phyloP scores from a whole-genome alignment of 768 basidiomycete species.

The Nevesoporus exiguus region DNA sequence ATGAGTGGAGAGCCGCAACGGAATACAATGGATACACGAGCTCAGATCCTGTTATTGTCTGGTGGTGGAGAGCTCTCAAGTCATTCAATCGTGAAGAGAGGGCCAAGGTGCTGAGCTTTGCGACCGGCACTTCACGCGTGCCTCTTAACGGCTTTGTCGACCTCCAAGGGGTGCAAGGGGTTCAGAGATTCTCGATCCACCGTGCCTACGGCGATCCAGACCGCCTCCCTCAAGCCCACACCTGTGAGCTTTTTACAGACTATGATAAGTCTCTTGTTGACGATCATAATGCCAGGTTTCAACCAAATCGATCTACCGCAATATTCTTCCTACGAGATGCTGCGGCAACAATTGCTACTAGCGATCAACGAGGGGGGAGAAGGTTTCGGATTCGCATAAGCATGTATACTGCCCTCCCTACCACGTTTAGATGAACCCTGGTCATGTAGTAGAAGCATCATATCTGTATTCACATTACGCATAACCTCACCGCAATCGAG shows the following conservation, averaged over 20 bases:
- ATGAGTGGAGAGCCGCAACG: slow-evolving; percentile 92
- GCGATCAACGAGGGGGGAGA: slow-evolving; percentile 96
- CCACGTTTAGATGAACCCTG: slow-evolving; percentile 15
- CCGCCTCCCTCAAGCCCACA: slow-evolving; percentile 85
- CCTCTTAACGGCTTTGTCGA: slow-evolving; percentile 93
- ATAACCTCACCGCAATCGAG: slow-evolving; percentile 12
- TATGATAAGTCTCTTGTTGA: slow-evolving; percentile 9
- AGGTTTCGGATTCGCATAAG: slow-evolving; percentile 82
- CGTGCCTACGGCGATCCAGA: slow-evolving; percentile 86
- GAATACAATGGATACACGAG: slow-evolving; percentile 87
- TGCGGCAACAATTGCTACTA: slow-evolving; percentile 83
- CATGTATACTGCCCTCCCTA: slow-evolving; percentile 5
- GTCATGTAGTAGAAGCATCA: slow-evolving; percentile 30
- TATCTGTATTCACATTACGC: slow-evolving; percentile 35
- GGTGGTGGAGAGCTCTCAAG: slow-evolving; percentile 99
- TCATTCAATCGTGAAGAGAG: slow-evolving; percentile 96
- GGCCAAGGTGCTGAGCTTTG: slow-evolving; percentile 96
- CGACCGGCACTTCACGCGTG: slow-evolving; percentile 88
- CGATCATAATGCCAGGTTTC: slow-evolving; percentile 56
- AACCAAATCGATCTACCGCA: slow-evolving; percentile 94
- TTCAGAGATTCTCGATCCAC: slow-evolving; percentile 94
- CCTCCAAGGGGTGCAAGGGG: slow-evolving; percentile 91
- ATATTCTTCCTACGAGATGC: slow-evolving; percentile 94
- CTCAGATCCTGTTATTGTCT: slow-evolving; percentile 93
- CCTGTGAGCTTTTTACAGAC: slow-evolving; percentile 52